phyloP scores from a whole-genome alignment of 176 grass and related monocot genomes.

The Oryza rufipogon region DNA sequence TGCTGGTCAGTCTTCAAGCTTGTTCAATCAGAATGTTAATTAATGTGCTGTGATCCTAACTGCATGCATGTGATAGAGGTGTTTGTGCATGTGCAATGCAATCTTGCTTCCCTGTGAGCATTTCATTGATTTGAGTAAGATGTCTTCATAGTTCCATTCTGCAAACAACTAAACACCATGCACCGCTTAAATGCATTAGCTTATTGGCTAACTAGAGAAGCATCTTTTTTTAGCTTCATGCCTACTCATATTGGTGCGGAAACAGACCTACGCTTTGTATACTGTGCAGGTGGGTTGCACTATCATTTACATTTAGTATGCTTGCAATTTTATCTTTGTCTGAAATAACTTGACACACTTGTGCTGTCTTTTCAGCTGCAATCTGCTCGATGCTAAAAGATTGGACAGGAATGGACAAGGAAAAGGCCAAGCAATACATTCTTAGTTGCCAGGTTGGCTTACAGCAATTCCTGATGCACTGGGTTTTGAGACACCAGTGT shows the following conservation, averaged over 20 bases:
- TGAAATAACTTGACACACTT: not conserved
- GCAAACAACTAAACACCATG: not conserved
- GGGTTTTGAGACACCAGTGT: not conserved
- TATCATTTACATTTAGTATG: slow-evolving; percentile 28
- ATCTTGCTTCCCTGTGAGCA: slow-evolving; percentile 6
- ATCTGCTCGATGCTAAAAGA: slow-evolving; percentile 86
- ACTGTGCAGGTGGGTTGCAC: slow-evolving; percentile 82
- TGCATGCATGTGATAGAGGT: not conserved
- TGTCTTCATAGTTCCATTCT: slow-evolving; percentile 5
- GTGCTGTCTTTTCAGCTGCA: slow-evolving; percentile 67
- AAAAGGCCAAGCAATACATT: slow-evolving; percentile 84
- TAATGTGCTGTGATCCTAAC: slow-evolving; percentile 3
- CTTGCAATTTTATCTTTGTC: not conserved
- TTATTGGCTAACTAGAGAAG: slow-evolving; percentile 15
- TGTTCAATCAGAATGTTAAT: slow-evolving; percentile 14
- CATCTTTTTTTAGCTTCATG: slow-evolving; percentile 75
- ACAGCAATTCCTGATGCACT: not conserved
- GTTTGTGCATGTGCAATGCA: not conserved
- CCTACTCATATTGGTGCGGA: slow-evolving; percentile 90
- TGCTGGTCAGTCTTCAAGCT: not conserved
- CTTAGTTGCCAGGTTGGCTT: slow-evolving; percentile 74
- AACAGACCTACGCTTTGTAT: slow-evolving; percentile 91
- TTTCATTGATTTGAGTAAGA: slow-evolving; percentile 16
- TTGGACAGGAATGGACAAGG: slow-evolving; percentile 90
- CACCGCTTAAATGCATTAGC: slow-evolving; percentile 23